phyloP scores from a whole-genome alignment of 225 moss, liverwort and hornwort species.

The Antitrichia curtipendula region DNA sequence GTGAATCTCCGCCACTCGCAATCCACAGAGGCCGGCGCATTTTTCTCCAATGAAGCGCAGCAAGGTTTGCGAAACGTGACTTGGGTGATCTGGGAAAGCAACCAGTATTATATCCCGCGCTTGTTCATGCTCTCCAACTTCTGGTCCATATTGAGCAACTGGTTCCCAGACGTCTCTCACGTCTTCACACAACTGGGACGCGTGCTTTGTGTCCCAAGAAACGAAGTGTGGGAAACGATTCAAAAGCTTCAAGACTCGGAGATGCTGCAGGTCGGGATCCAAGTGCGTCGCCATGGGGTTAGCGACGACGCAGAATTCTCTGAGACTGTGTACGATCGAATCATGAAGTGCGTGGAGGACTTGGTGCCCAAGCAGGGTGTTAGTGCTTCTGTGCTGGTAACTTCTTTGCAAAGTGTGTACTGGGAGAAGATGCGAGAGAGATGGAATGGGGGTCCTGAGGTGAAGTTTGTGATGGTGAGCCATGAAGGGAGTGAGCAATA shows the following conservation, averaged over 20 bases:
- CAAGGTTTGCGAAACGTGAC: slow-evolving; percentile 20
- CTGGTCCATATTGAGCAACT: slow-evolving; percentile 29
- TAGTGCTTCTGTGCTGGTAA: slow-evolving; percentile 42
- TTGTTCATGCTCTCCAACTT: slow-evolving; percentile 49
- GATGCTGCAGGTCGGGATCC: slow-evolving; percentile 53
- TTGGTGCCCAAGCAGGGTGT: slow-evolving; percentile 18
- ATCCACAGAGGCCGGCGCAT: slow-evolving; percentile 13
- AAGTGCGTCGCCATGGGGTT: slow-evolving; percentile 59
- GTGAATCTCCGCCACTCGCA: slow-evolving; percentile 46
- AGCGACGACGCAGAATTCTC: slow-evolving; percentile 34
- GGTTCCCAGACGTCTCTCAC: slow-evolving; percentile 62
- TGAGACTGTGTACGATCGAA: slow-evolving; percentile 22
- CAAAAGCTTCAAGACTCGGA: slow-evolving; percentile 33
- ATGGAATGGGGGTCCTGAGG: slow-evolving; percentile 30
- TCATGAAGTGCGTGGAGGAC: slow-evolving; percentile 40
- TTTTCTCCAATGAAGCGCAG: slow-evolving; percentile 42
- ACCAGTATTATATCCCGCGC: slow-evolving; percentile 75
- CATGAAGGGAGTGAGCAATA: slow-evolving; percentile 60
- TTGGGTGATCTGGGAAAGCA: slow-evolving; percentile 70
- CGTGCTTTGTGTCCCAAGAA: slow-evolving; percentile 50
- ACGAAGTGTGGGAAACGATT: slow-evolving; percentile 55
- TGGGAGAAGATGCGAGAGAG: slow-evolving; percentile 51
- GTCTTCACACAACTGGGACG: slow-evolving; percentile 67
- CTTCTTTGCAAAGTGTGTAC: slow-evolving; percentile 56
- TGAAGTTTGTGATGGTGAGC: slow-evolving; percentile 73